A percentile compares a stretch with the other conserved stretches of the same genome.
Evolutionary conservation across 306 rosid genomes (phyloP).

Genomic region (Potentilla sterilis): DNA sequence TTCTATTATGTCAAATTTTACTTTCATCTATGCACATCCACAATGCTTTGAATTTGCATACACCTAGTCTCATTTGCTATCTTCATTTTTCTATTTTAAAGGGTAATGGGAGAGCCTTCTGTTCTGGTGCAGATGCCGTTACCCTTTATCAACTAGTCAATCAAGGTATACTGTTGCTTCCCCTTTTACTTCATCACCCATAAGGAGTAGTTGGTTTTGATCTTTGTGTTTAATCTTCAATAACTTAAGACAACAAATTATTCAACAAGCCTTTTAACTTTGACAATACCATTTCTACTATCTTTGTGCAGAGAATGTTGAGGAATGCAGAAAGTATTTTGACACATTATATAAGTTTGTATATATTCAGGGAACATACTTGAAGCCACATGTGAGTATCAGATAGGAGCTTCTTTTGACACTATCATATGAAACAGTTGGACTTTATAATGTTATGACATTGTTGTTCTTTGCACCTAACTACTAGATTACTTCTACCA

Average conservation of each 20-base stretch:
- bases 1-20: not conserved
- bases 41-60: slow-evolving; percentile 15
- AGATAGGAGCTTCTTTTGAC: not conserved
- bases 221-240: not conserved
- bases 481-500: not conserved
- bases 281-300: too few relatives aligned
- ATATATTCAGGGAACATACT: slow-evolving; percentile 86
- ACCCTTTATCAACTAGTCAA: slow-evolving; percentile 55
- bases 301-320: slow-evolving; percentile 56
- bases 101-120: slow-evolving; percentile 92
- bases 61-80: slow-evolving; percentile 36
- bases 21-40: not conserved
- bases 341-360: slow-evolving; percentile 71
- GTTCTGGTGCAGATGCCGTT: slow-evolving; percentile 84
- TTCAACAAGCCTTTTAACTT: too few relatives aligned
- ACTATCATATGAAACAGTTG: not conserved
- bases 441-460: not conserved
- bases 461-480: not conserved
- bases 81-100: slow-evolving; percentile 40
- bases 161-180: slow-evolving; percentile 41
- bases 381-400: slow-evolving; percentile 88
- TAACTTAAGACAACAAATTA: not conserved
- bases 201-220: not conserved
- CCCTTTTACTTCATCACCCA: not conserved
- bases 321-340: slow-evolving; percentile 69